These are phyloP conservation scores for Hemileccinum rubropunctum DNA, from an alignment of 768 basidiomycete species.

Conservation along the genomic window DNA sequence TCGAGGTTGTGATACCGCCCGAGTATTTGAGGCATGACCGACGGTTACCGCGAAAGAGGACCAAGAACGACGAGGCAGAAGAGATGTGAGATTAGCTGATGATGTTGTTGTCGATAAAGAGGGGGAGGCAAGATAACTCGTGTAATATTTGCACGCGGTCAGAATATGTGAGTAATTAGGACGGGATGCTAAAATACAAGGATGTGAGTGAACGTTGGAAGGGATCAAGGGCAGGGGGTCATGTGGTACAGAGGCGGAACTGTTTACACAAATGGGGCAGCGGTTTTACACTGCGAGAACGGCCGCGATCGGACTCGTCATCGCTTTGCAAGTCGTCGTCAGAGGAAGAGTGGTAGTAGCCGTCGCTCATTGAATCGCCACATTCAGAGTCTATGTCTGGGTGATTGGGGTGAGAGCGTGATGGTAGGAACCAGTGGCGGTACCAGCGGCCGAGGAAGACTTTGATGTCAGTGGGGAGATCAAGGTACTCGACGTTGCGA, in stretches of 20 bases:
- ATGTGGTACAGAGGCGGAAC: conserved; percentile 18
- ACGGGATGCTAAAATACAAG: neutral
- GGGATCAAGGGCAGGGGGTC: no score
- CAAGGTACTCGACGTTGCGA: conserved; percentile 87
- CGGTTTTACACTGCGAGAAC: conserved; percentile 40
- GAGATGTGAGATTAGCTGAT: no score
- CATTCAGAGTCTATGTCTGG: conserved; percentile 29
- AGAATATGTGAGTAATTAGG: no score
- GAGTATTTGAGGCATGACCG: conserved; percentile 37
- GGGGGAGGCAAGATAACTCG: neutral
- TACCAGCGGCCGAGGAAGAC: conserved; percentile 77
- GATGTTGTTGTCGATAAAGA: no score
- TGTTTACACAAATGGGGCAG: conserved; percentile 33
- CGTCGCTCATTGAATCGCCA: conserved; percentile 3
- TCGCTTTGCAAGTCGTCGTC: conserved; percentile 39
- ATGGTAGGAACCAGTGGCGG: conserved; percentile 53
- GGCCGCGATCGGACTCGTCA: conserved; percentile 45
- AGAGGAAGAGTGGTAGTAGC: conserved; percentile 30
- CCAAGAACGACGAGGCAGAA: neutral
- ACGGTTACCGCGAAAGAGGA: conserved; percentile 24
- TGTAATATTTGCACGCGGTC: no score
- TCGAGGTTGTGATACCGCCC: conserved; percentile 35
- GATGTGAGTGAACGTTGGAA: no score
- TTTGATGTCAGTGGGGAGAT: conserved; percentile 72
- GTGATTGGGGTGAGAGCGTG: conserved; percentile 30